A percentile compares a stretch with the other conserved stretches of the same genome.
phyloP scores from a whole-genome alignment of 1,139 yeast genomes.

The Kluyveromyces marxianus region DNA sequence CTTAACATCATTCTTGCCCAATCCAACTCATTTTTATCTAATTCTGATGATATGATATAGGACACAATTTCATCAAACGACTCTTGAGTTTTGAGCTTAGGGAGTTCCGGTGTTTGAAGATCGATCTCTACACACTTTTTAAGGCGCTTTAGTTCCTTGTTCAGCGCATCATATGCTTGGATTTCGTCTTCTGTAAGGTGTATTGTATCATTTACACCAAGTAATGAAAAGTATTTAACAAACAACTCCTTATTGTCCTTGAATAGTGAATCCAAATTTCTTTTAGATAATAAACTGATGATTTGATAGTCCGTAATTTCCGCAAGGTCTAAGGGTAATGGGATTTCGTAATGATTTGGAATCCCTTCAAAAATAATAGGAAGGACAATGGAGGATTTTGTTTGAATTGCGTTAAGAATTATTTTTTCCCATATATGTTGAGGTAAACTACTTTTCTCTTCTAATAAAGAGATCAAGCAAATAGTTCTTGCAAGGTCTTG shows the following conservation, averaged over 20 bases:
- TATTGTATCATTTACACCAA: slow-evolving; percentile 12
- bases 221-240: slow-evolving; percentile 8
- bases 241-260: slow-evolving; percentile 9
- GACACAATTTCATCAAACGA: slow-evolving; percentile 1
- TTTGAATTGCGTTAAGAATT: slow-evolving; percentile 9
- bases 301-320: slow-evolving; percentile 11
- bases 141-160: slow-evolving; percentile 9
- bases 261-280: slow-evolving; percentile 10
- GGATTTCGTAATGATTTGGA: slow-evolving; percentile 9
- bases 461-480: slow-evolving; percentile 10
- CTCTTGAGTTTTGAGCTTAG: background rate
- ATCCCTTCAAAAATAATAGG: slow-evolving; percentile 12
- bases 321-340: background rate
- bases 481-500: slow-evolving; percentile 16
- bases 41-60: background rate
- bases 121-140: background rate
- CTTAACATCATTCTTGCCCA: slow-evolving; percentile 27
- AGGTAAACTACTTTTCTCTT: slow-evolving; percentile 7
- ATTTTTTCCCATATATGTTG: slow-evolving; percentile 11
- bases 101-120: background rate
- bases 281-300: slow-evolving; percentile 7
- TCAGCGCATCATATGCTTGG: slow-evolving; percentile 2
- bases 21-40: background rate
- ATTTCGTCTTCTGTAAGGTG: slow-evolving; percentile 13
- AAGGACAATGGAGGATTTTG: slow-evolving; percentile 14